Percentiles rank a stretch among this genome's conserved stretches.
Conservation (phyloP, 2,329 filamentous ascomycete species). For the Colletotrichum endophyticum region DNA sequence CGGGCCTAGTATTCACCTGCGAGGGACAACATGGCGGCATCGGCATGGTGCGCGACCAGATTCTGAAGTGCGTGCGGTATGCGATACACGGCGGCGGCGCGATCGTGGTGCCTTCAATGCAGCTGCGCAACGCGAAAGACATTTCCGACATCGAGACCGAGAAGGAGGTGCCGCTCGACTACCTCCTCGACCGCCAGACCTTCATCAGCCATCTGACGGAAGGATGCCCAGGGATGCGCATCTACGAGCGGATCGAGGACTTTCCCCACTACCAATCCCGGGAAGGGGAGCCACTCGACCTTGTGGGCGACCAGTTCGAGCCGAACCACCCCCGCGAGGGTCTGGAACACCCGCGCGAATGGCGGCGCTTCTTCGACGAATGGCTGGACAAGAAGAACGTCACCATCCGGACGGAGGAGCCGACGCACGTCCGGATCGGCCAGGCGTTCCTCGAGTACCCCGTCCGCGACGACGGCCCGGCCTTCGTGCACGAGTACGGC, state of each 20-base stretch:
- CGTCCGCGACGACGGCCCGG: slow-evolving; percentile 35
- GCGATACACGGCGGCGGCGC: slow-evolving; percentile 41
- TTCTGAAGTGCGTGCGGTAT: slow-evolving; percentile 44
- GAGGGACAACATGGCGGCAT: slow-evolving; percentile 43
- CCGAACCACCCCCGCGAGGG: slow-evolving; percentile 29
- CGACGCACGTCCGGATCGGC: slow-evolving; percentile 31
- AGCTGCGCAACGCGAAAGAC: slow-evolving; percentile 34
- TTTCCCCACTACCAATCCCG: slow-evolving; percentile 29
- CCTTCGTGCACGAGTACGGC: slow-evolving; percentile 36
- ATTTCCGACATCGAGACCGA: slow-evolving; percentile 33
- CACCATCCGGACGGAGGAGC: not conserved
- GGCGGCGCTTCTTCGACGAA: slow-evolving; percentile 31
- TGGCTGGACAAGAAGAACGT: slow-evolving; percentile 29
- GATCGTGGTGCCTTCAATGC: slow-evolving; percentile 40
- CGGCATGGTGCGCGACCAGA: slow-evolving; percentile 44
- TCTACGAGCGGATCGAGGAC: slow-evolving; percentile 31
- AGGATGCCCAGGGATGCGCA: slow-evolving; percentile 30
- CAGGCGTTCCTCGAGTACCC: slow-evolving; percentile 43
- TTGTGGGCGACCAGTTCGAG: slow-evolving; percentile 35
- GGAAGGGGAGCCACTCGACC: slow-evolving; percentile 17
- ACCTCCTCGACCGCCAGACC: slow-evolving; percentile 30
- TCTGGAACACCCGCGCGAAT: slow-evolving; percentile 25
- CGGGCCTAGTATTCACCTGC: slow-evolving; percentile 41
- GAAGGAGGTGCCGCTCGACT: slow-evolving; percentile 30
- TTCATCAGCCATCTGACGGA: slow-evolving; percentile 28